Conservation (phyloP, 805 yeast genomes). For the Saccharomycopsis capsularis region DNA sequence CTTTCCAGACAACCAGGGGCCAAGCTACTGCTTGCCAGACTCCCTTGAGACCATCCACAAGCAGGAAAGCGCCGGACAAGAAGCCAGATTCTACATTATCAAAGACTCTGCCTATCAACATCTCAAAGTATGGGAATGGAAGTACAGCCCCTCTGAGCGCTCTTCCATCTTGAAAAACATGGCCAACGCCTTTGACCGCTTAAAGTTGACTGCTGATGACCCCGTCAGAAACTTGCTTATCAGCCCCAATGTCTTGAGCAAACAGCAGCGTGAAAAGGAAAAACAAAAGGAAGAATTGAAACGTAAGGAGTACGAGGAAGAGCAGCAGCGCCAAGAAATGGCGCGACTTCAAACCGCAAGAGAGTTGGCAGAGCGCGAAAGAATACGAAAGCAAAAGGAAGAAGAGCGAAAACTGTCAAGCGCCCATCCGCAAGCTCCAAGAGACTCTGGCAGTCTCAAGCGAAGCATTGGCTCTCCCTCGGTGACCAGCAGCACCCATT, state of each 20-base stretch:
- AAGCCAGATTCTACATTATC: constrained; percentile 14
- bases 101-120: constrained; percentile 18
- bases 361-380: constrained; percentile 1
- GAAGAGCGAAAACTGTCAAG: not conserved
- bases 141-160: constrained; percentile 7
- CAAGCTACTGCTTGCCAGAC: not conserved
- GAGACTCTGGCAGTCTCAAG: too few species aligned
- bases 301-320: not conserved
- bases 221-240: constrained; percentile 16
- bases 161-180: constrained; percentile 12
- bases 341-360: not conserved
- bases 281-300: constrained; percentile 3
- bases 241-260: constrained; percentile 10
- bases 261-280: constrained; percentile 7
- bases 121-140: constrained; percentile 20
- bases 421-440: not conserved
- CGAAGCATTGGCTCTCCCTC: not conserved
- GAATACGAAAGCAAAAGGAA: not conserved
- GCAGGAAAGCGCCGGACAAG: not conserved
- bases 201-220: constrained; percentile 9
- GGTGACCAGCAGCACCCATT: not conserved
- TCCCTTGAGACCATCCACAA: not conserved
- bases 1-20: not conserved
- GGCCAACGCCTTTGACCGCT: constrained; percentile 15
- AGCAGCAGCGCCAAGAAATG: not conserved